These are phyloP conservation scores for Brasenia schreberi DNA, from an alignment of 164 flowering plant genomes.

Conservation along the genomic window DNA sequence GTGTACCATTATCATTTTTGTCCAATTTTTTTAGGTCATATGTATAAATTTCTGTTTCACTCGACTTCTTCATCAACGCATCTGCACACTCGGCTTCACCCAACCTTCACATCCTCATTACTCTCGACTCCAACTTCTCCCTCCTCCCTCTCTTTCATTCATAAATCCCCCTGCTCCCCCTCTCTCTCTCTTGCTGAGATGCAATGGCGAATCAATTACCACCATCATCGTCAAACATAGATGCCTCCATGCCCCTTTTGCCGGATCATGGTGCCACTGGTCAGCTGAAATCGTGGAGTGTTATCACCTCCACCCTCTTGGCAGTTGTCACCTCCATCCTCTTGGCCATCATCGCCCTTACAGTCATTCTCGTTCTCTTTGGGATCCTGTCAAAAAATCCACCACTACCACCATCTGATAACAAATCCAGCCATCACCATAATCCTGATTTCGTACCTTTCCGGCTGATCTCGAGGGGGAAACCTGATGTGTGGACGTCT, in stretches of 20 bases:
- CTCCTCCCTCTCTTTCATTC: too few species aligned
- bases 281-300: not conserved
- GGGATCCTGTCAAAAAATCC: not conserved
- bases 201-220: not conserved
- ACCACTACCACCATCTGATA: not conserved
- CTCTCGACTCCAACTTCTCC: too few species aligned
- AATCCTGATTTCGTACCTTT: not conserved
- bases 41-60: too few species aligned
- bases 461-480: slow-evolving; percentile 6
- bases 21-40: too few species aligned
- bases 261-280: not conserved
- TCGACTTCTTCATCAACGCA: too few species aligned
- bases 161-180: too few species aligned
- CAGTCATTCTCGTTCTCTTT: not conserved
- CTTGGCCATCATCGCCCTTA: not conserved
- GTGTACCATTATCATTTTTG: too few species aligned
- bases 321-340: too few species aligned
- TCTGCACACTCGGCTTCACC: too few species aligned
- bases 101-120: too few species aligned
- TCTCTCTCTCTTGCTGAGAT: not conserved
- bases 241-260: not conserved
- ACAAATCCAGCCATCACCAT: not conserved
- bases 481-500: slow-evolving; percentile 1
- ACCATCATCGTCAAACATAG: too few species aligned
- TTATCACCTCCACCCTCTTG: not conserved